A percentile compares a stretch with the other conserved stretches of the same genome.
Evolutionary conservation across 2,329 filamentous ascomycete genomes (phyloP).

Genomic region (Incumbomyces lentus): DNA sequence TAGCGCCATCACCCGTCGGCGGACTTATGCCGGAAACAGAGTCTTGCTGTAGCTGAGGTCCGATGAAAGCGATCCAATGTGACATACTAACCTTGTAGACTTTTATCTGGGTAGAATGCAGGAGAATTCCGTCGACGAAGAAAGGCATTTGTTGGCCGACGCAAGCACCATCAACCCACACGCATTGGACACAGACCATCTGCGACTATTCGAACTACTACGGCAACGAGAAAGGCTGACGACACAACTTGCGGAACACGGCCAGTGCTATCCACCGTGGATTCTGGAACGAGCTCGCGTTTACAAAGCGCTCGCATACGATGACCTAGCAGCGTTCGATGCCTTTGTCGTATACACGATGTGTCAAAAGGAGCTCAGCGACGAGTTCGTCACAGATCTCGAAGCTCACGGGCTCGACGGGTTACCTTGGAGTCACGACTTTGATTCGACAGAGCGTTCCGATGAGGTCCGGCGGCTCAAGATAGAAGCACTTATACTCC

Average conservation of each 20-base stretch:
- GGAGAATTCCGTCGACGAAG: too few species aligned
- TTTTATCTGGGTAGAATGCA: too few species aligned
- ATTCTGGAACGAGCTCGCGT: conserved; percentile 50
- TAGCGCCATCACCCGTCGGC: too few species aligned
- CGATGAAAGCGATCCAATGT: too few species aligned
- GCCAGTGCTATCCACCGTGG: conserved; percentile 11
- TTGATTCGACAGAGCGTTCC: conserved; percentile 30
- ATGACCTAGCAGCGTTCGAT: conserved; percentile 80
- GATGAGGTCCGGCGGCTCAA: conserved; percentile 27
- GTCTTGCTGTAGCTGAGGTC: too few species aligned
- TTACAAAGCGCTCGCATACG: conserved; percentile 68
- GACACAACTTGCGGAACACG: background rate
- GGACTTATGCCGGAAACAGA: too few species aligned
- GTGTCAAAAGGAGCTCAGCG: conserved; percentile 67
- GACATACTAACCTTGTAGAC: too few species aligned
- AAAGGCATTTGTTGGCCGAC: too few species aligned
- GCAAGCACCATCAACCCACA: too few species aligned
- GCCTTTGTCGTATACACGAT: conserved; percentile 84
- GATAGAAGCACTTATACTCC: conserved; percentile 2
- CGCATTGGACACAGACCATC: too few species aligned
- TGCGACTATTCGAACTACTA: background rate
- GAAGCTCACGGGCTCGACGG: conserved; percentile 40
- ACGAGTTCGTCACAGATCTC: conserved; percentile 74
- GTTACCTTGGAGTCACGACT: conserved; percentile 9
- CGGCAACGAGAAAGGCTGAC: conserved; percentile 3